These are phyloP conservation scores for Scorias spongiosa DNA, from an alignment of 2,329 filamentous ascomycete genomes.

Conservation along the genomic window DNA sequence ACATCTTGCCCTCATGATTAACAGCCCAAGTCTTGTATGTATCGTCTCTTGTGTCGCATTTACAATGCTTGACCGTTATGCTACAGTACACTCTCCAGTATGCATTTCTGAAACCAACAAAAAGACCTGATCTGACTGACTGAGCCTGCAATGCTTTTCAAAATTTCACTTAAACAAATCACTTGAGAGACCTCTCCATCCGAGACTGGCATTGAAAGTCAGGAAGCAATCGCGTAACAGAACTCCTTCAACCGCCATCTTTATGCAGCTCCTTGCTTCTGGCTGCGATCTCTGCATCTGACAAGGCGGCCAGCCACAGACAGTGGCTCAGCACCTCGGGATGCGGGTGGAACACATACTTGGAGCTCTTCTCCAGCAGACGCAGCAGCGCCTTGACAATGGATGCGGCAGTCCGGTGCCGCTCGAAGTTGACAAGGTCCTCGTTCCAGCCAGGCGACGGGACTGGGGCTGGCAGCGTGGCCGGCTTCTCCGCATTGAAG, in stretches of 20 bases:
- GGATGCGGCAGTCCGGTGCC: slow-evolving; percentile 58
- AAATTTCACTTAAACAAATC: too few relatives aligned
- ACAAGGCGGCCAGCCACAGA: slow-evolving; percentile 69
- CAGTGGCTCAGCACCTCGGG: slow-evolving; percentile 66
- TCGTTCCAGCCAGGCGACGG: slow-evolving; percentile 27
- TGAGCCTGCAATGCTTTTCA: too few relatives aligned
- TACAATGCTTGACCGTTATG: too few relatives aligned
- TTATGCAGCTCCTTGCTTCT: slow-evolving; percentile 16
- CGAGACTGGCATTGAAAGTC: background rate
- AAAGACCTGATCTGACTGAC: too few relatives aligned
- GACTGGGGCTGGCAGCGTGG: slow-evolving; percentile 44
- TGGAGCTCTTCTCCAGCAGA: slow-evolving; percentile 62
- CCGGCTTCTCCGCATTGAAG: slow-evolving; percentile 65
- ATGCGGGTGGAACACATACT: slow-evolving; percentile 58
- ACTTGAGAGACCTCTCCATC: too few relatives aligned
- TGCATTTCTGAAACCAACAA: too few relatives aligned
- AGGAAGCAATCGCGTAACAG: background rate
- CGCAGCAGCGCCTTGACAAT: slow-evolving; percentile 68
- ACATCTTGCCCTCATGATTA: too few relatives aligned
- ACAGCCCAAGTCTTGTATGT: too few relatives aligned
- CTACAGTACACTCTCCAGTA: too few relatives aligned
- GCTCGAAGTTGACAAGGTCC: slow-evolving; percentile 68
- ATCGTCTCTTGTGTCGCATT: too few relatives aligned
- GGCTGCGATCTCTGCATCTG: slow-evolving; percentile 52
- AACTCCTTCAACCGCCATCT: background rate